Base-by-base conservation (phyloP, 257 asterid species). In the Penstemon davidsonii region DNA sequence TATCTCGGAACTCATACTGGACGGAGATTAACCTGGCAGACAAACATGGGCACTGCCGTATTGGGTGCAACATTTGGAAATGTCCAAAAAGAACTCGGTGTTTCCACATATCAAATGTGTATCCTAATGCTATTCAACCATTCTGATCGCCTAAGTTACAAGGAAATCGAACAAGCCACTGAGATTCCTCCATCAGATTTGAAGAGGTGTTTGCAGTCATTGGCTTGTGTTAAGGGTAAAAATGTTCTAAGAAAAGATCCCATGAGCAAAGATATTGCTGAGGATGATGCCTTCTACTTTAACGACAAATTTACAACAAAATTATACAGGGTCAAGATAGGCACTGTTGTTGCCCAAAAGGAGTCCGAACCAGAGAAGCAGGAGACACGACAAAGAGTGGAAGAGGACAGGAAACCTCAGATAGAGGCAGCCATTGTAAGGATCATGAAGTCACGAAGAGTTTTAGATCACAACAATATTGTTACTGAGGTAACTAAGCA, bases 1-100 rank as follows among this genome's bases (percentile, higher is more conserved):
- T 88, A 91, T 82, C 90, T 91, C n/a, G 95, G 97, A 68, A 88
- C 92, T 38, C 95, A 88, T 62, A 88, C 89, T 0, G 96, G 97
- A 40, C 82, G 97, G 76, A 81, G 88, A 66, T 71, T 88, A 69
- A 75, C 97, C 15, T 91, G 96, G 96, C 96, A 91, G 73, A 91
- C 95, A 11, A 88, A 88, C 71, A 91, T 91, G 96, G 97, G 96
- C 49, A 85, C 92, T 0, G 97, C 97, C 68, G 97, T 88, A 79
- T 65, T 91, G 19, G 82, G 90, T 76, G 92, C 91, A 10, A 76
- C 84, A 33, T 88, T 91, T 66, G 97, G 89, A 13, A 88, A 86
- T 55, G 95, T 90, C 60, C 97, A 90, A 74, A 90, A 84, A 72
- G 97, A 91, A 78, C 83, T 91, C 68, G 88, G 88, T 45, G 95